Conservation (phyloP, 345 rosid genomes). For the Pugionium cornutum region DNA sequence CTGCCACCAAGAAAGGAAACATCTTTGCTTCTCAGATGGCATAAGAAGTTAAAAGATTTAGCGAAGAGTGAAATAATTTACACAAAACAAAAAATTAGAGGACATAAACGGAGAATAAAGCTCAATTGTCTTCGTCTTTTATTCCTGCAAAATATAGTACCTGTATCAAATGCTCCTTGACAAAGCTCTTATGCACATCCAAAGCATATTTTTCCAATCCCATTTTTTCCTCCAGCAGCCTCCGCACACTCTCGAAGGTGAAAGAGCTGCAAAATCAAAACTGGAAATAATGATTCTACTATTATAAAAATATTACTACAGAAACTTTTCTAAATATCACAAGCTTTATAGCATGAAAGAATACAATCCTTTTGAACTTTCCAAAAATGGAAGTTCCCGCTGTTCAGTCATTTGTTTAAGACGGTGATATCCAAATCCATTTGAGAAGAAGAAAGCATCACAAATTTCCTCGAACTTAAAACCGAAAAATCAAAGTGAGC, state of each 20-base stretch:
- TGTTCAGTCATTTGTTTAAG: background rate
- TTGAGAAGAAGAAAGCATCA: too few species aligned
- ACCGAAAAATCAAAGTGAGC: background rate
- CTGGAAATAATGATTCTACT: too few species aligned
- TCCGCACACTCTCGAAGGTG: slow-evolving; percentile 82
- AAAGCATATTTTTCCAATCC: slow-evolving; percentile 62
- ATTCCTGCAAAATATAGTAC: background rate
- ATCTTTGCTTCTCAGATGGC: background rate
- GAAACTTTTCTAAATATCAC: too few species aligned
- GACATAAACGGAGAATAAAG: background rate
- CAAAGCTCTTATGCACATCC: slow-evolving; percentile 76
- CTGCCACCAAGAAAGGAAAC: slow-evolving; percentile 22
- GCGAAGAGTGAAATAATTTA: background rate
- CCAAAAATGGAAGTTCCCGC: background rate
- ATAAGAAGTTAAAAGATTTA: background rate
- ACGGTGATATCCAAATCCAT: background rate
- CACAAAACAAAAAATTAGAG: background rate
- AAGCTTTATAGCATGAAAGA: background rate
- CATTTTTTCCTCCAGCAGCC: slow-evolving; percentile 80
- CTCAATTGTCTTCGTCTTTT: background rate
- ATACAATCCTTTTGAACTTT: background rate
- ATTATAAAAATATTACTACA: too few species aligned
- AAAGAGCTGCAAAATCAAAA: slow-evolving; percentile 51
- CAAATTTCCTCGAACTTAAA: background rate
- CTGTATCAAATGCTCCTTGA: slow-evolving; percentile 53